phyloP scores from a whole-genome alignment of 352 stramenopile species.

The Phytopythium cucurbitacearum region DNA sequence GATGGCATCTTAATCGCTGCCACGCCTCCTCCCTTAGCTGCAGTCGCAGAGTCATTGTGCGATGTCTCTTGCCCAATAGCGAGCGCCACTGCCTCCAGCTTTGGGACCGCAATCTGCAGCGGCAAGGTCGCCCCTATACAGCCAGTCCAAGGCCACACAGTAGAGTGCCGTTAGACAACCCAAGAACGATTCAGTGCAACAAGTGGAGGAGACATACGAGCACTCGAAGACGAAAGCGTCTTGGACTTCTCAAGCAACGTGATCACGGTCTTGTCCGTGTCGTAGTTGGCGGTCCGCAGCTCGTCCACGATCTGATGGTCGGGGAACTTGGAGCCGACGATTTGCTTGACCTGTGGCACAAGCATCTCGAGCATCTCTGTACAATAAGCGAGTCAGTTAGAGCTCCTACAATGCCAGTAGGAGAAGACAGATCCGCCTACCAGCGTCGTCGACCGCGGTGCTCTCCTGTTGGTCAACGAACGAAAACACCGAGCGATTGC shows the following conservation, averaged over 20 bases:
- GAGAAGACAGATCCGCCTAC: constrained; percentile 7
- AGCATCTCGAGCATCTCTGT: constrained; percentile 53
- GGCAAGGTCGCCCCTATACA: constrained; percentile 32
- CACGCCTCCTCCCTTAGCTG: background rate
- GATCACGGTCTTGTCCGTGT: constrained; percentile 70
- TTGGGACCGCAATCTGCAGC: constrained; percentile 61
- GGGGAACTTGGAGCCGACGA: constrained; percentile 48
- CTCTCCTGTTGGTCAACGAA: constrained; percentile 58
- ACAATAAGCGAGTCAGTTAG: constrained; percentile 2
- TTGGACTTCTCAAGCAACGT: constrained; percentile 69
- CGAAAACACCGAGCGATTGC: constrained; percentile 70
- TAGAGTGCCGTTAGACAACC: background rate
- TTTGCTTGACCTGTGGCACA: constrained; percentile 51
- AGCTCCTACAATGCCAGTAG: background rate
- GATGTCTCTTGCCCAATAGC: constrained; percentile 33
- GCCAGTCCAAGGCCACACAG: background rate
- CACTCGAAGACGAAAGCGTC: constrained; percentile 20
- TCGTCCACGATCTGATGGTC: constrained; percentile 60
- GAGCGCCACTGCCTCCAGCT: constrained; percentile 52
- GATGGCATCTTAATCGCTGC: constrained; percentile 30
- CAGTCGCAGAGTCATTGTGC: constrained; percentile 5
- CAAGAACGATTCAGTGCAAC: background rate
- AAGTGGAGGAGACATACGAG: constrained; percentile 8
- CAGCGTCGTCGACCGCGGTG: constrained; percentile 25
- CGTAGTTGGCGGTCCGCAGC: constrained; percentile 71